Base-by-base conservation (phyloP, 2,329 filamentous ascomycete species). In the Stemphylium lycopersici region DNA sequence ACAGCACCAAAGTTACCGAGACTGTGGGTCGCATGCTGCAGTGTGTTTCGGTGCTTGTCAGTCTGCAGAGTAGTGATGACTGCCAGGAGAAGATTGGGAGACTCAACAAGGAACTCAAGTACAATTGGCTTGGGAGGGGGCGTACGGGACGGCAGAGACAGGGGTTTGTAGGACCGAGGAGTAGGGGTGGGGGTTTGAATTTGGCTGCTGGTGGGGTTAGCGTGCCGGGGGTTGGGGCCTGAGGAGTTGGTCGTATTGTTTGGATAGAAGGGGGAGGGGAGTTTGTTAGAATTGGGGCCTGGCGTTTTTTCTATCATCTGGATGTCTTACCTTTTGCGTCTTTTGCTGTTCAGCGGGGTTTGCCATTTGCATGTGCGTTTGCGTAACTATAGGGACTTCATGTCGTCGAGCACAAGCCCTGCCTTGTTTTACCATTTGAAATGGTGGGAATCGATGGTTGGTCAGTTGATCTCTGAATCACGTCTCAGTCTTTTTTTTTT, bases 11-110 rank as follows among this genome's bases (percentile, higher is more conserved):
- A 69, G 87, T 98, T 48, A 96, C 95, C 0, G 93, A 98, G 65
- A 96, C 93, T 64, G 93, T 97, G 0, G 95, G 92, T 0, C 83
- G 93, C 45, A 96, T 99, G 91, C 80, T 99, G 59, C 95, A 99
- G 78, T 99, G 95, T 75, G 89, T 98, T 76, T 93, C 89, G 72
- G 92, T 99, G 6, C 81, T 99, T 18, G 90, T 91, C 3, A 88
- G 87, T 58, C 84, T 96, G 11, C 88, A 86, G 68, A 86, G 82
- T 0, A 84, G 84, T 8, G 91, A 96, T 60, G 86, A 89, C 33
- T 83, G 85, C 1, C 90, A 93, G 70, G 84, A 83, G 52, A 91
- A 89, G 76, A 89, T 98, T 68, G 89, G 93, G 58, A 85, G 93
- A 68, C 79, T 99, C 58, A 91, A 89, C 52, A 89, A 91, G 70